These are phyloP conservation scores for Xylaria palmicola DNA, from an alignment of 495 filamentous ascomycete species.

Conservation along the genomic window DNA sequence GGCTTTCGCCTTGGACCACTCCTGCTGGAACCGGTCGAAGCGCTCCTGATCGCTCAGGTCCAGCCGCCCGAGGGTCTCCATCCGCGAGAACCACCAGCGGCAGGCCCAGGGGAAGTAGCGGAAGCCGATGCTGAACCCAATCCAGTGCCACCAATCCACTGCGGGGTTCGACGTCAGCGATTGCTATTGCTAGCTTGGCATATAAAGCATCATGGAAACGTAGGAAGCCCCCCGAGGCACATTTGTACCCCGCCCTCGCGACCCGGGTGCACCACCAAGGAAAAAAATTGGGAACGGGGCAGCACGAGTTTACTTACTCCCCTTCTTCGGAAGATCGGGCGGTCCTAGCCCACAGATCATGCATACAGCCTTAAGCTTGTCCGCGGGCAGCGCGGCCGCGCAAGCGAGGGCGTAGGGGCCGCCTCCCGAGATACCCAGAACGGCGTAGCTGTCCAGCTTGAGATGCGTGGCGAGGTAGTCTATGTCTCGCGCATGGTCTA, in stretches of 20 bases:
- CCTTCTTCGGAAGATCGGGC: constrained; percentile 26
- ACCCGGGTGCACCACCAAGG: background rate
- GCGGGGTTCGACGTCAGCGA: background rate
- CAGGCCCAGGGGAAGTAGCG: constrained; percentile 16
- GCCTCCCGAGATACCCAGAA: constrained; percentile 49
- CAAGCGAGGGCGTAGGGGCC: constrained; percentile 50
- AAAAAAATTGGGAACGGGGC: background rate
- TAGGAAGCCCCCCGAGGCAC: background rate
- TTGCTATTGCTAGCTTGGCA: background rate
- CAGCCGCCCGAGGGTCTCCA: constrained; percentile 12
- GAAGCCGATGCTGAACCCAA: constrained; percentile 22
- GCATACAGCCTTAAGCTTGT: constrained; percentile 32
- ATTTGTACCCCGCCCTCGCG: background rate
- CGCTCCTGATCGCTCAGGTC: constrained; percentile 14
- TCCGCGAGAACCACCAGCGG: constrained; percentile 21
- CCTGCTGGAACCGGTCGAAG: constrained; percentile 4
- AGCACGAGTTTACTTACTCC: background rate
- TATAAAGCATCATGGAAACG: background rate
- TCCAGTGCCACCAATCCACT: constrained; percentile 18
- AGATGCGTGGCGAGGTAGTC: constrained; percentile 37
- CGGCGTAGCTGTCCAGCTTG: constrained; percentile 33
- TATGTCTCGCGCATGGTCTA: constrained; percentile 45
- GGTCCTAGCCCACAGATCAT: constrained; percentile 31
- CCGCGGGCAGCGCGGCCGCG: constrained; percentile 32
- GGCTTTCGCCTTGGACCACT: background rate